These are phyloP conservation scores for Tuber aestivum DNA, from an alignment of 495 filamentous ascomycete species.

Conservation along the genomic window DNA sequence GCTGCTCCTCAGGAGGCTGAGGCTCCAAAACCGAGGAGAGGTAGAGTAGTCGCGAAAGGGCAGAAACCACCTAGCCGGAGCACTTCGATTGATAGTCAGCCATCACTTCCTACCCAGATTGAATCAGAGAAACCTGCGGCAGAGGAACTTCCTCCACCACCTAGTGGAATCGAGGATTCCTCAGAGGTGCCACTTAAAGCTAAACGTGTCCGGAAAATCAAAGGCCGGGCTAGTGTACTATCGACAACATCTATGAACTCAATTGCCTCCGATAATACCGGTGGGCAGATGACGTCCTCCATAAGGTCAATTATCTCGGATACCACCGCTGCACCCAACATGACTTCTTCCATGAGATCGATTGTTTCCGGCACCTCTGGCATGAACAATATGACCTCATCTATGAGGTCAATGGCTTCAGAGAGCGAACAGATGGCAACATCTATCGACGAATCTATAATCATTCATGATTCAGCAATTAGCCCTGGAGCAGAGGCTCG, in stretches of 20 bases:
- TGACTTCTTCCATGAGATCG: conserved; percentile 3
- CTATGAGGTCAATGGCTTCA: conserved; percentile 3
- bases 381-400: not conserved
- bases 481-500: conserved; percentile 2
- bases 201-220: not conserved
- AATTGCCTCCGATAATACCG: not conserved
- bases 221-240: not conserved
- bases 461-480: not conserved
- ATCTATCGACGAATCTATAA: conserved; percentile 2
- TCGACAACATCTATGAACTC: not conserved
- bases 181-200: not conserved
- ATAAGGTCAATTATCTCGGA: not conserved
- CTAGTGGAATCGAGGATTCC: not conserved
- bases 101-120: not conserved
- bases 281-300: not conserved
- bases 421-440: conserved; percentile 1
- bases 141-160: not conserved
- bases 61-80: conserved; percentile 10
- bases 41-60: conserved; percentile 19
- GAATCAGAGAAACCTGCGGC: not conserved
- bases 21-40: conserved; percentile 19
- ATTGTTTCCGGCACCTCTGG: not conserved
- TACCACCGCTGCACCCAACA: not conserved
- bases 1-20: conserved; percentile 13
- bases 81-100: not conserved